A percentile compares a stretch with the other conserved stretches of the same genome.
These are phyloP conservation scores for Hippophae gyantsensis DNA, from an alignment of 306 rosid species.

Conservation along the genomic window DNA sequence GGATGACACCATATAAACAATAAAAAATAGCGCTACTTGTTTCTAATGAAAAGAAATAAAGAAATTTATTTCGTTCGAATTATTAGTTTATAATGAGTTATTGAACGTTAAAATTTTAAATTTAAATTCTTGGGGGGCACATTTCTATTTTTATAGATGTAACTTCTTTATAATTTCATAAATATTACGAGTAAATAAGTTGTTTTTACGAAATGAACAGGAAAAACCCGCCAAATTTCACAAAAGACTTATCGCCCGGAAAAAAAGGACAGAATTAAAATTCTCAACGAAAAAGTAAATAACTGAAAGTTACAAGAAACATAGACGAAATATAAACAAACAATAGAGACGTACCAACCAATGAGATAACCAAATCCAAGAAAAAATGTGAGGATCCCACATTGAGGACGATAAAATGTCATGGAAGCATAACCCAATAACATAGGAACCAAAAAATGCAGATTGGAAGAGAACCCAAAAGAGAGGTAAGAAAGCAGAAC, in stretches of 20 bases:
- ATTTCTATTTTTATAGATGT: too few species aligned
- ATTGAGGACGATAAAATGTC: constrained; percentile 50
- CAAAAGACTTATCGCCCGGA: background rate
- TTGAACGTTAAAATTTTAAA: too few species aligned
- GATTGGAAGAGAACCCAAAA: constrained; percentile 83
- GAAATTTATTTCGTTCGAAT: too few species aligned
- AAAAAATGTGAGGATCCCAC: constrained; percentile 71
- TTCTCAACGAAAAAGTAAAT: background rate
- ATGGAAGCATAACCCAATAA: constrained; percentile 72
- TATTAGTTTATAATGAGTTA: too few species aligned
- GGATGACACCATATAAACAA: too few species aligned
- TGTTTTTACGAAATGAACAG: too few species aligned
- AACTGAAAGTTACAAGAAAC: background rate
- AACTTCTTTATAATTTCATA: too few species aligned
- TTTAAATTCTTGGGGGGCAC: too few species aligned
- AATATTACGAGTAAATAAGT: too few species aligned
- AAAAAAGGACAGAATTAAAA: background rate
- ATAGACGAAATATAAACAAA: background rate
- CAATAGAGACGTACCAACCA: constrained; percentile 44
- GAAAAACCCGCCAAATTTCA: background rate
- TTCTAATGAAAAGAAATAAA: too few species aligned
- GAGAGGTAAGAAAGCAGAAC: constrained; percentile 66
- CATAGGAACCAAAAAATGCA: constrained; percentile 75
- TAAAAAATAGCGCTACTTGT: too few species aligned
- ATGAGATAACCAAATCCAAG: constrained; percentile 80